These are phyloP conservation scores for Hydnum rufescens DNA, from an alignment of 768 basidiomycete genomes.

Conservation along the genomic window DNA sequence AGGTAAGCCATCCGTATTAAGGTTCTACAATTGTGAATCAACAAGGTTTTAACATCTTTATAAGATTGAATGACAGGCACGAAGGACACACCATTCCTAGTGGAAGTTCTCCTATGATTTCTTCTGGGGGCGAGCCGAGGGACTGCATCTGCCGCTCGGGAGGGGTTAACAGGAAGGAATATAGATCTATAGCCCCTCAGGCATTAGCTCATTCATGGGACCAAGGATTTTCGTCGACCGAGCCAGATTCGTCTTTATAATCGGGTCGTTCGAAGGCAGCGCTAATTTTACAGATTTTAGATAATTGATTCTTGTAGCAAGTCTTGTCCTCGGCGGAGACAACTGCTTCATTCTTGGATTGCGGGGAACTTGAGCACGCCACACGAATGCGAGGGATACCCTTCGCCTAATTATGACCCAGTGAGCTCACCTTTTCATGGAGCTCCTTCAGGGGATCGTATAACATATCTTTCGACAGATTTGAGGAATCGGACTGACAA, in stretches of 20 bases:
- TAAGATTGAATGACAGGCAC: too few species aligned
- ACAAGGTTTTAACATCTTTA: too few species aligned
- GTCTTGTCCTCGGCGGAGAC: slow-evolving; percentile 36
- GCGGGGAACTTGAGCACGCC: slow-evolving; percentile 39
- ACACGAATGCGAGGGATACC: neutral
- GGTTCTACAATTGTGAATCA: too few species aligned
- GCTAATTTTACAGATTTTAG: slow-evolving; percentile 36
- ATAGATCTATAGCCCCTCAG: slow-evolving; percentile 5
- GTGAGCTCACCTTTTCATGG: slow-evolving; percentile 33
- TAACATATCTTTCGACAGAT: slow-evolving; percentile 57
- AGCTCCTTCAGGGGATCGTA: slow-evolving; percentile 77
- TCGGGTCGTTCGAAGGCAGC: slow-evolving; percentile 40
- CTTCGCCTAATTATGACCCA: too few species aligned
- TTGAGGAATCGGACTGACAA: slow-evolving; percentile 12
- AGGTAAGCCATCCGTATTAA: too few species aligned
- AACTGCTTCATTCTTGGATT: slow-evolving; percentile 27
- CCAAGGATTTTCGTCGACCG: slow-evolving; percentile 31
- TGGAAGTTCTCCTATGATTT: slow-evolving; percentile 69
- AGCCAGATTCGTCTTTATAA: slow-evolving; percentile 37
- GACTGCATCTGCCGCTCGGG: slow-evolving; percentile 43
- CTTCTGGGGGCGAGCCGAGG: slow-evolving; percentile 54
- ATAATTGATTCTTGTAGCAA: slow-evolving; percentile 45
- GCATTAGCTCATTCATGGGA: slow-evolving; percentile 66
- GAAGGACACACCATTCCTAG: slow-evolving; percentile 27
- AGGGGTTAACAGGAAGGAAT: neutral